Evolutionary conservation across 1,139 yeast genomes (phyloP), one percentile per base, ranked within the genome.

Genomic region (Geotrichum carabidarum): DNA sequence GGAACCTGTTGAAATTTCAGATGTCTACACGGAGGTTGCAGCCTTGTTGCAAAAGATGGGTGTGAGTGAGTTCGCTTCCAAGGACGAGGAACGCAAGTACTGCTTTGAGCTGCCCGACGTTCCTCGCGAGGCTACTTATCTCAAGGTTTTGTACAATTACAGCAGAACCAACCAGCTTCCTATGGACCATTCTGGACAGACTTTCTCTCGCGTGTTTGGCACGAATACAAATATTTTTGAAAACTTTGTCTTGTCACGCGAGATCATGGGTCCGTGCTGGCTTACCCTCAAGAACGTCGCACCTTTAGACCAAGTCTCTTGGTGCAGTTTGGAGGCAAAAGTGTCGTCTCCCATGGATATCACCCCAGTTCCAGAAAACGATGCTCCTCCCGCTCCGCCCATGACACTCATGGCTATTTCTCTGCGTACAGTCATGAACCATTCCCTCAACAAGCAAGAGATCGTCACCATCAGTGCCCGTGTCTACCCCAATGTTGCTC

Each of bases 181-280:
- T 1, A 62, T 83, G 1, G 83, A 82, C 55, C 68, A 84, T 37
- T 81, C 80, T 58, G 96, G 97, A 57, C 83, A 80, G 53, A 86
- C 95, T 0, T 91, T 87, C 66, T 74, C 78, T 22, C 86, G 80
- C 57, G 88, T 89, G 3, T 90, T 91, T 72, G 99, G 99, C 48
- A 77, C 89, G 4, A 80, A 78, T 57, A 72, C 94, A 2, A 78
- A 78, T 56, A 75, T 88, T 42, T 90, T 93, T 70, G 99, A 93
- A 71, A 79, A 89, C 12, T 89, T 93, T 71, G 95, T 89, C 11
- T 67, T 90, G 34, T 88, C 86, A 67, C 79, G 87, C 62, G 83
- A 85, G 61, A 78, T 93, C 44, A 90, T 90, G 96, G 99, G 99
- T 5, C 99, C 99, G 1, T 90, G 99, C 67, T 93, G 99, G 99